These are phyloP conservation scores for Thelonectria discophora DNA, from an alignment of 2,329 filamentous ascomycete genomes.

Conservation along the genomic window DNA sequence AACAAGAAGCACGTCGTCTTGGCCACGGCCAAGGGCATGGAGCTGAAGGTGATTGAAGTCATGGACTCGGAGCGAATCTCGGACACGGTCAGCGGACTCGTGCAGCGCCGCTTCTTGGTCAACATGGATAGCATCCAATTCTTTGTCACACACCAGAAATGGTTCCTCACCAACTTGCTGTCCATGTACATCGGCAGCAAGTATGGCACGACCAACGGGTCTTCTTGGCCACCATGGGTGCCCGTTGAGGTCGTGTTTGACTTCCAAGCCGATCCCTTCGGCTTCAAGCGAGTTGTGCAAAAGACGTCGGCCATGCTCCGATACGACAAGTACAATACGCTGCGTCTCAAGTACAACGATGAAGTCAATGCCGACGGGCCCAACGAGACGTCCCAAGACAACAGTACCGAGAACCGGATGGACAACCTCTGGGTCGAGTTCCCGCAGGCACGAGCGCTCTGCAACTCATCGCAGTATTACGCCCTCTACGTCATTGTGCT, in stretches of 20 bases:
- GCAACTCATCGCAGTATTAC: constrained; percentile 97
- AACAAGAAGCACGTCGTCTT: constrained; percentile 96
- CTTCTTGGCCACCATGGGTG: constrained; percentile 97
- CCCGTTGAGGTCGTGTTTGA: constrained; percentile 99
- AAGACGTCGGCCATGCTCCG: constrained; percentile 94
- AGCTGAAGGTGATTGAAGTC: constrained; percentile 95
- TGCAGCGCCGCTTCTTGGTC: constrained; percentile 91
- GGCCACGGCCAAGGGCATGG: constrained; percentile 97
- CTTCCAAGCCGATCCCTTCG: constrained; percentile 91
- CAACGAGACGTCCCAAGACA: constrained; percentile 60
- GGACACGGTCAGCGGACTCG: constrained; percentile 92
- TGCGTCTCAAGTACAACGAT: constrained; percentile 96
- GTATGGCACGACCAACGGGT: constrained; percentile 85
- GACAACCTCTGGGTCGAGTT: constrained; percentile 98
- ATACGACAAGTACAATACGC: constrained; percentile 97
- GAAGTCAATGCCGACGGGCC: constrained; percentile 77
- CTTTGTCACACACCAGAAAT: constrained; percentile 95
- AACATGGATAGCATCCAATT: constrained; percentile 99
- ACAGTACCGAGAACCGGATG: constrained; percentile 75
- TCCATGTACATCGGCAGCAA: constrained; percentile 94
- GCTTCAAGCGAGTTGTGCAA: constrained; percentile 97
- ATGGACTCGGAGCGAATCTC: constrained; percentile 96
- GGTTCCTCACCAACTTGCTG: constrained; percentile 82
- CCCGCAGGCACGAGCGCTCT: constrained; percentile 90
- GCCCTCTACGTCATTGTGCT: constrained; percentile 98